Evolutionary conservation across 75 land plant species (phyloP), one percentile per base, ranked within the genome.

Genomic region (Gnetum montanum): DNA sequence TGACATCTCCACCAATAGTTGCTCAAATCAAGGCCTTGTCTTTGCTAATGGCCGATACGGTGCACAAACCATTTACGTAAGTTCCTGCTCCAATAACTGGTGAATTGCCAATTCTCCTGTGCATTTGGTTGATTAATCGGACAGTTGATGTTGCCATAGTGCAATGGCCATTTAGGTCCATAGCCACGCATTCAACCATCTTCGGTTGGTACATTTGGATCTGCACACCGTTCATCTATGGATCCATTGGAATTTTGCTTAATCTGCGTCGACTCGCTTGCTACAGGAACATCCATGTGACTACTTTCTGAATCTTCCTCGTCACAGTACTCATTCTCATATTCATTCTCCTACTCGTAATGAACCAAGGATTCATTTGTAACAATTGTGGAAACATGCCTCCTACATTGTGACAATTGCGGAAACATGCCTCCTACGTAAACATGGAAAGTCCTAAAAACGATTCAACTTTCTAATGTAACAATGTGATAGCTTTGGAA

Each of bases 41-140:
- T 60, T 79, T 77, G 16, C 97, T 95, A 15, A 95, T 92, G 62
- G 86, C 83, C 5, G 97, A 92, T 26, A 92, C 84, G 1, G 84
- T 95, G 44, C 97, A 92, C 1, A 77, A 6, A 0, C 74, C 43
- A 56, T 79, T 70, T n/a, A 95, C 95, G 49, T 88, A 92, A 28
- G 84, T 92, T n/a, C 97, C 97, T 3, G 90, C 75, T 0, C 97
- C 97, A 15, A 92, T 70, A 2, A 92, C 38, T 1, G 97, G 89
- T n/a, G 97, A 84, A 86, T 92, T 95, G 3, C 97, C 97, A 38
- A 92, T 92, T n/a, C 97, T 70, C 8, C 97, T 95, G 18, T 3
- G 36, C 84, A 72, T 84, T 43, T 92, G 88, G 73, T 92, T 92
- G 62, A 88, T 83, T 28, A 89, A 72, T 10, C 97, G 95, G 3